Evolutionary conservation across 495 filamentous ascomycete species (phyloP), one percentile per base, ranked within the genome.

Genomic region (Podospora tetraspora): DNA sequence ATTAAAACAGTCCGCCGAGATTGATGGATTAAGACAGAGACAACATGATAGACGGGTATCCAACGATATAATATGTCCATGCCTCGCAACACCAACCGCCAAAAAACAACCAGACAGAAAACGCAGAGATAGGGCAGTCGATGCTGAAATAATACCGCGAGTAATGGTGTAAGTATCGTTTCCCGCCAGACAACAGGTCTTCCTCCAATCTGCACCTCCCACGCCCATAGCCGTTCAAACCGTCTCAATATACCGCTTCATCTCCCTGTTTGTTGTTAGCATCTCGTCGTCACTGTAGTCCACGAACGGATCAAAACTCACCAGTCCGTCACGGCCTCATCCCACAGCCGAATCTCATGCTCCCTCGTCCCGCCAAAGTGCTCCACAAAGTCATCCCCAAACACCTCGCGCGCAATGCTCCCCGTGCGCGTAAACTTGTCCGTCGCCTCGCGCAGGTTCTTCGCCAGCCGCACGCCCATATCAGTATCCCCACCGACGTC

Each of bases 301-400:
- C n/a, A n/a, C n/a, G n/a, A n/a, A n/a, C n/a, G n/a, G n/a, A n/a
- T n/a, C n/a, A n/a, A 10, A 52, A 75, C 87, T 70, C 80, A 92
- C 93, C 93, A 97, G 78, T 97, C 94, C 25, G 93, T 97, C 9
- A 97, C 93, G 1, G 93, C 92, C 76, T 97, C 94, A 75, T 99
- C 93, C 92, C 93, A 99, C 21, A 97, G 79, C 68, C 88, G 82
- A 71, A 93, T 84, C 78, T 99, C 95, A 78, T 99, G 94, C 73
- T 94, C 91, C 68, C 95, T 87, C 24, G 95, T 97, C 9, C 95
- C 95, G 4, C 89, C 91, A 82, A 87, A 99, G 75, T 99, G 96
- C 3, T 97, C 93, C 9, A 99, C 94, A 78, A 99, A 99, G 11
- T 90, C 91, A 78, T 98, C 89, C 0, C 96, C 96, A 77, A 99